Conservation (phyloP, 805 yeast genomes). For the Sugiyamaella lignohabitans region DNA sequence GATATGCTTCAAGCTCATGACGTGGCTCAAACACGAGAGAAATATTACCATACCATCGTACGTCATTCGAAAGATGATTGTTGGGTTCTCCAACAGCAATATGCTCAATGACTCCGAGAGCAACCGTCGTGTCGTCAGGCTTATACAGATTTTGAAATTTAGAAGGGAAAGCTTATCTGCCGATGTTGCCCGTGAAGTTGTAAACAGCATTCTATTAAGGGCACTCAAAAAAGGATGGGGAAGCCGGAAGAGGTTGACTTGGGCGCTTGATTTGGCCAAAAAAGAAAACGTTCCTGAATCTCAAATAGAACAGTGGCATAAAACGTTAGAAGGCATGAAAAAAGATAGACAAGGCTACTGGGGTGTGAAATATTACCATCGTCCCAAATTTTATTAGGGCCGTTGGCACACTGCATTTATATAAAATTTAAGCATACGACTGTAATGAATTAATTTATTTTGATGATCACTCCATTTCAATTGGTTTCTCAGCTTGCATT, state of each 20-base stretch:
- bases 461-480: no score
- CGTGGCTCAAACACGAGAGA: conserved; percentile 21
- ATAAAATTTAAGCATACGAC: no score
- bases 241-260: conserved; percentile 23
- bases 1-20: conserved; percentile 16
- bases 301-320: conserved; percentile 21
- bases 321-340: conserved; percentile 20
- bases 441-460: no score
- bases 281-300: conserved; percentile 20
- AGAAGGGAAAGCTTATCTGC: conserved; percentile 7
- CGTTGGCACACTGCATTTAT: no score
- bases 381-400: no score
- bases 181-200: conserved; percentile 17
- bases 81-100: conserved; percentile 18
- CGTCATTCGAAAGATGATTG: conserved; percentile 21
- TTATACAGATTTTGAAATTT: conserved; percentile 18
- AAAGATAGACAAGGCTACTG: conserved; percentile 21
- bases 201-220: conserved; percentile 22
- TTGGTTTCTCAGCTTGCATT: no score
- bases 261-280: conserved; percentile 28
- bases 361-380: conserved; percentile 5
- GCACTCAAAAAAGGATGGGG: conserved; percentile 22
- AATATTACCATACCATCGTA: conserved; percentile 15
- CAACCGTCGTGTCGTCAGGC: conserved; percentile 18
- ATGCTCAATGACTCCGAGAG: conserved; percentile 23